phyloP scores from a whole-genome alignment of 2,329 filamentous ascomycete genomes.

The Hymenoscyphus occultus region DNA sequence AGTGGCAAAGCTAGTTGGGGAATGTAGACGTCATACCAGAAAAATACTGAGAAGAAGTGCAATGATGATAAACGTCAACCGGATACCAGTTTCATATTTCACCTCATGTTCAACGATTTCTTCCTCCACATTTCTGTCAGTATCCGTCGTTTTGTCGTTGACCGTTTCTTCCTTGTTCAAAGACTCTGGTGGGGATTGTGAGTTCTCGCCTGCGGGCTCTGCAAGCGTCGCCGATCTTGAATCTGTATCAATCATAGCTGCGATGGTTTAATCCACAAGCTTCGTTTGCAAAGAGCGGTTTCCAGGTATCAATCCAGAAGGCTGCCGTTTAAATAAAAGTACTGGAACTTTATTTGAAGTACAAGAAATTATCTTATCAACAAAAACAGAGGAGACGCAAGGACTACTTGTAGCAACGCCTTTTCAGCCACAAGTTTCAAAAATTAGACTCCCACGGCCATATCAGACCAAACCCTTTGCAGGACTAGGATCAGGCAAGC shows the following conservation, averaged over 20 bases:
- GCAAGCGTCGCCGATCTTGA: constrained; percentile 25
- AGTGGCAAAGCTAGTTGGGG: constrained; percentile 9
- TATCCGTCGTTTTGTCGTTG: constrained; percentile 17
- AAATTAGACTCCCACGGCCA: background rate
- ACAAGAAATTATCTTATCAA: background rate
- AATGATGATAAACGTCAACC: constrained; percentile 42
- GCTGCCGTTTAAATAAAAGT: background rate
- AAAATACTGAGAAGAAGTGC: constrained; percentile 49
- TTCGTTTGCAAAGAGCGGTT: background rate
- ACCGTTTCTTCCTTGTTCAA: constrained; percentile 20
- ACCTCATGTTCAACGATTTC: constrained; percentile 17
- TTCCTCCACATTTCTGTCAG: constrained; percentile 18
- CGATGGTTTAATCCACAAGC: background rate
- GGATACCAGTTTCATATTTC: constrained; percentile 32
- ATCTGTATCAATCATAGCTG: constrained; percentile 16
- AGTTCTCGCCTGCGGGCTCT: constrained; percentile 23
- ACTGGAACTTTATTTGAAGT: background rate
- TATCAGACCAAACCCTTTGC: background rate
- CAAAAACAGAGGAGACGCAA: background rate
- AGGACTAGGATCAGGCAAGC: too few relatives aligned
- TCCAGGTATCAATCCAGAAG: background rate
- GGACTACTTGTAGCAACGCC: constrained; percentile 1
- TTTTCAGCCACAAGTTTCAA: background rate
- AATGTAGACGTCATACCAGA: constrained; percentile 33
- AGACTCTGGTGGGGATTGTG: constrained; percentile 21